phyloP scores from a whole-genome alignment of 768 basidiomycete species.

The Mycena belliarum region DNA sequence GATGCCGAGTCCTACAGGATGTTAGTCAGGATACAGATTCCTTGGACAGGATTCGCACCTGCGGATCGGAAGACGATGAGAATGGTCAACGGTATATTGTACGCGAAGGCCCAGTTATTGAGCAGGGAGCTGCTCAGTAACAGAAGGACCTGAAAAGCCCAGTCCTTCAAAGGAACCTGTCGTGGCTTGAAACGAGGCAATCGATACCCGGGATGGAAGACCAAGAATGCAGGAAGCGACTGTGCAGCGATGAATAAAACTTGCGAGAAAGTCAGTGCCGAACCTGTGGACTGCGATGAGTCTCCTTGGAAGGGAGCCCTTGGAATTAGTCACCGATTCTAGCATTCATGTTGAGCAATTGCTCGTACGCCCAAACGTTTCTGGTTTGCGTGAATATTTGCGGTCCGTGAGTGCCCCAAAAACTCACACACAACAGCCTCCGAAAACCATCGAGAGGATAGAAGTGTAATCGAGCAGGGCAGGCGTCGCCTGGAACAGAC shows the following conservation, averaged over 20 bases:
- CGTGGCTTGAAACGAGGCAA: constrained; percentile 63
- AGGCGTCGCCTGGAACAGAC: constrained; percentile 33
- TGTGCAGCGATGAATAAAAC: constrained; percentile 76
- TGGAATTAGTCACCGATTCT: constrained; percentile 51
- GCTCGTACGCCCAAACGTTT: constrained; percentile 80
- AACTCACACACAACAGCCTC: constrained; percentile 83
- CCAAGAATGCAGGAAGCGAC: constrained; percentile 64
- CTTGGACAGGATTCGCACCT: constrained; percentile 39
- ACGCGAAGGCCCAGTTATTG: constrained; percentile 83
- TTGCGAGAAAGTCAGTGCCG: constrained; percentile 83
- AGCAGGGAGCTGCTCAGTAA: constrained; percentile 67
- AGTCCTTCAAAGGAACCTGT: constrained; percentile 65
- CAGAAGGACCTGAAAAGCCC: constrained; percentile 72
- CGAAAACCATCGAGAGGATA: constrained; percentile 66
- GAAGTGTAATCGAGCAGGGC: constrained; percentile 40
- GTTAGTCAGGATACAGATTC: constrained; percentile 3
- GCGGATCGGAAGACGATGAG: constrained; percentile 87
- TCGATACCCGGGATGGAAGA: constrained; percentile 31
- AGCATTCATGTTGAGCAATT: constrained; percentile 68
- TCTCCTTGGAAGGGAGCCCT: not conserved
- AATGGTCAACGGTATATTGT: constrained; percentile 72
- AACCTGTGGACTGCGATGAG: constrained; percentile 44
- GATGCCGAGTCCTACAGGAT: constrained; percentile 60
- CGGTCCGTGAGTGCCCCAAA: not conserved
- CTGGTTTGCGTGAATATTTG: constrained; percentile 32